phyloP scores from a whole-genome alignment of 2,329 filamentous ascomycete species.

The Penicillium psychrosexuale region DNA sequence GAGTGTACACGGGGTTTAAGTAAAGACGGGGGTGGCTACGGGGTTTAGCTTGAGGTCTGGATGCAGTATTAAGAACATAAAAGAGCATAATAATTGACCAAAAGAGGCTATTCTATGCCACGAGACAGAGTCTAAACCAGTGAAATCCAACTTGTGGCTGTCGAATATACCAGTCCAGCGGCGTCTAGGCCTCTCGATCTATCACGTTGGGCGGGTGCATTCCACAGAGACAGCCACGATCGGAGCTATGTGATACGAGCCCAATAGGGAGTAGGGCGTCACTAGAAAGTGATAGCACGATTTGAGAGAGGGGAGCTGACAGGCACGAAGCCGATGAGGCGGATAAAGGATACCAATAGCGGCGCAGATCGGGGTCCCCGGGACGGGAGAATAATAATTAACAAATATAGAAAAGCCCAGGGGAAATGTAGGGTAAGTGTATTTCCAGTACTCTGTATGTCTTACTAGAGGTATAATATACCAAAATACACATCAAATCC shows the following conservation, averaged over 20 bases:
- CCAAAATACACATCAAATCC: not conserved
- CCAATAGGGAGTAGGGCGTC: constrained; percentile 1
- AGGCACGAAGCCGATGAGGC: constrained; percentile 19
- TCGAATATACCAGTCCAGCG: not conserved
- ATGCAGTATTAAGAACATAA: not conserved
- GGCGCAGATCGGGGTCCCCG: constrained; percentile 22
- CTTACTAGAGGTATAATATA: not conserved
- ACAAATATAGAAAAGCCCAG: constrained; percentile 13
- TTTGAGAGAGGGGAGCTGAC: constrained; percentile 12
- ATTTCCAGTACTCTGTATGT: constrained; percentile 13
- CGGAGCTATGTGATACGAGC: constrained; percentile 5
- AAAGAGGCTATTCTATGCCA: not conserved
- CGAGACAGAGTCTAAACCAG: not conserved
- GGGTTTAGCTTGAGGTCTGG: not conserved
- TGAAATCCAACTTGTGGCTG: not conserved
- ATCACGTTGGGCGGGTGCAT: not conserved
- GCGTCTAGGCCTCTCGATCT: not conserved
- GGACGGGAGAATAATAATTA: constrained; percentile 13
- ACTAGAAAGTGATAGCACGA: constrained; percentile 6
- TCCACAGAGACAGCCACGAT: not conserved
- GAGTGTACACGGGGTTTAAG: not conserved
- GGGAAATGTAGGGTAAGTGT: constrained; percentile 15
- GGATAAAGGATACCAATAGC: constrained; percentile 22
- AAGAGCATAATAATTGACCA: not conserved
- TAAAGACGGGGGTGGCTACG: not conserved